phyloP scores from a whole-genome alignment of 345 rosid species.

The Anastatica hierochuntica region DNA sequence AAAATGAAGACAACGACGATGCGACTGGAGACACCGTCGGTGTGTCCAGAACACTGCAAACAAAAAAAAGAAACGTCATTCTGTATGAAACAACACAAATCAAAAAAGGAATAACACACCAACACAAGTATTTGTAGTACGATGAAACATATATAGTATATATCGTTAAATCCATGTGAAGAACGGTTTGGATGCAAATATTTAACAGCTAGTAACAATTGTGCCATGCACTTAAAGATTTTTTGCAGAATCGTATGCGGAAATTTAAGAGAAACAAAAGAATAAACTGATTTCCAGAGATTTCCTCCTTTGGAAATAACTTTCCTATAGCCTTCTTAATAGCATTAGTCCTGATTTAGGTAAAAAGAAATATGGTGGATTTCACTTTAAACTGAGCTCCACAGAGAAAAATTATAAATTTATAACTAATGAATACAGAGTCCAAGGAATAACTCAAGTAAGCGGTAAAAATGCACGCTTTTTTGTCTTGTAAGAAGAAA shows the following conservation, averaged over 20 bases:
- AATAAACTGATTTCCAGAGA: constrained; percentile 9
- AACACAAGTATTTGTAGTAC: not conserved
- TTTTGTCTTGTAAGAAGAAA: constrained; percentile 43
- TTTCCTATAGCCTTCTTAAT: constrained; percentile 81
- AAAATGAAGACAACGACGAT: too few relatives aligned
- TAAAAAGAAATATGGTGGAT: not conserved
- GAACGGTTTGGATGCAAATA: constrained; percentile 90
- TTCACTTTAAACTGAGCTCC: not conserved
- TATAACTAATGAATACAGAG: not conserved
- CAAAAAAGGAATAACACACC: constrained; percentile 15
- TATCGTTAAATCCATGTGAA: constrained; percentile 94
- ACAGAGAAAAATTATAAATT: not conserved
- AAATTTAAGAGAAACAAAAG: constrained; percentile 11
- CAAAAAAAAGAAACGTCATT: constrained; percentile 3
- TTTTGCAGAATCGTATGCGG: constrained; percentile 36
- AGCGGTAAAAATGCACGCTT: constrained; percentile 61
- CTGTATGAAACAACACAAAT: not conserved
- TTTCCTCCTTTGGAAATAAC: constrained; percentile 80
- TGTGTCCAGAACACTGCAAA: constrained; percentile 98
- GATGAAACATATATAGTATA: not conserved
- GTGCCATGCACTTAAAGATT: constrained; percentile 91
- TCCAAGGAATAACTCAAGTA: constrained; percentile 45
- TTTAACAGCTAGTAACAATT: constrained; percentile 89
- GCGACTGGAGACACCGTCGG: too few relatives aligned
- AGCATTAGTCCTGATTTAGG: constrained; percentile 59